A percentile compares a stretch with the other conserved stretches of the same genome.
phyloP scores from a whole-genome alignment of 192 early-diverging fungal species.

The Coemansia sp. region DNA sequence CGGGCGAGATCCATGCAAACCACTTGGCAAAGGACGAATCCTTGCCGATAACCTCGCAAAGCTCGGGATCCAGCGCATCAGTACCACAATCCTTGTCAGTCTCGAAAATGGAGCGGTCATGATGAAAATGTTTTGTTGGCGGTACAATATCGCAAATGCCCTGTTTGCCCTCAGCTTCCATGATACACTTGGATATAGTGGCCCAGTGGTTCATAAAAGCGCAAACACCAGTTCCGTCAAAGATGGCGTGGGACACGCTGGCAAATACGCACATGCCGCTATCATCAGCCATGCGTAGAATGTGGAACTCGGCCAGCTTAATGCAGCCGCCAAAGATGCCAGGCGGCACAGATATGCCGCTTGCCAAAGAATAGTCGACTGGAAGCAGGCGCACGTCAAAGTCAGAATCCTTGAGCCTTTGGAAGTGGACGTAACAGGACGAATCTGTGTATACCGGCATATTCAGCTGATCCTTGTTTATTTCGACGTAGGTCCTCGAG shows the following conservation, averaged over 20 bases:
- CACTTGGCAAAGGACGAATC: neutral
- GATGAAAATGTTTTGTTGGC: too few species aligned
- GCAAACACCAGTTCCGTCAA: slow-evolving; percentile 19
- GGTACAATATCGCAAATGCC: neutral
- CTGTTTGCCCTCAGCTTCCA: neutral
- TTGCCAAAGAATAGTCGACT: neutral
- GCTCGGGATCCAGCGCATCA: too few species aligned
- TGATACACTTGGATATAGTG: slow-evolving; percentile 3
- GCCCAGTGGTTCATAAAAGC: slow-evolving; percentile 28
- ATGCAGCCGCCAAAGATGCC: neutral
- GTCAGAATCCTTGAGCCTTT: neutral
- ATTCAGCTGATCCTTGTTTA: slow-evolving; percentile 17
- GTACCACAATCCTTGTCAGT: too few species aligned
- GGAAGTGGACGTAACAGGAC: slow-evolving; percentile 6
- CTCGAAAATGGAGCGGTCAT: too few species aligned
- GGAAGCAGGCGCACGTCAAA: slow-evolving; percentile 13
- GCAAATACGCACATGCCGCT: slow-evolving; percentile 27
- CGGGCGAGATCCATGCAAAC: slow-evolving; percentile 21
- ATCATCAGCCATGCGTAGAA: slow-evolving; percentile 13
- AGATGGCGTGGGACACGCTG: slow-evolving; percentile 16
- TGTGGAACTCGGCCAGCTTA: slow-evolving; percentile 10
- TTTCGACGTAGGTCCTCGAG: neutral
- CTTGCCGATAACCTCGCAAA: too few species aligned
- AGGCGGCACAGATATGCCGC: neutral
- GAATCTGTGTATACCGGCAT: slow-evolving; percentile 30